Base-by-base conservation (phyloP, 2,329 filamentous ascomycete species). In the Penicillium thymicola region DNA sequence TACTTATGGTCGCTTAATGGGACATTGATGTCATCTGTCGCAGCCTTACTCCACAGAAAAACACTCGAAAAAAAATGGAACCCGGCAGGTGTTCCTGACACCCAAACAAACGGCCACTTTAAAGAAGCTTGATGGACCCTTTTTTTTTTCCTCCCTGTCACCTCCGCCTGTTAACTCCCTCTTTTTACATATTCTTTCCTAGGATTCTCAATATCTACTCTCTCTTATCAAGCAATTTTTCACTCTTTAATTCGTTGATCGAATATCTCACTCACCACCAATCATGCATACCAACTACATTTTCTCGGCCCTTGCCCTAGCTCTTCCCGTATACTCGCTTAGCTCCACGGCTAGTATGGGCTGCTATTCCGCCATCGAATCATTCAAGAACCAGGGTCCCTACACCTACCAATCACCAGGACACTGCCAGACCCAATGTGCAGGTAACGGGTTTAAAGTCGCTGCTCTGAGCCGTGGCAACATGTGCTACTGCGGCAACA, bases 401-500 rank as follows among this genome's bases (percentile, higher is more conserved):
- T 59, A 41, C 38, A 43, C 28, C 14, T 66, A 38, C 18, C 54
- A 63, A 42, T 43, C 56, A 8, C 44, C 28, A 9, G 59, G 56
- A n/a, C 36, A 57, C 38, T 71, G 68, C 51, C 9, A 51, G 18
- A 5, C 57, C 10, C 8, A 57, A 37, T 69, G 67, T 48, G 21
- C 43, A 10, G 30, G 45, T 9, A 57, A 34, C 0, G 42, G 51
- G n/a, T 62, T 61, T 43, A 45, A 54, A 10, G 37, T 67, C 13
- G 60, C 59, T 11, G 66, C 59, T 10, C 41, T 70, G 18, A 60
- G 58, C 34, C 45, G 53, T 16, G 65, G 59, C 25, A 18, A 42
- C 16, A 41, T 61, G 30, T 71, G 68, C 57, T 61, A 54, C 44
- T 71, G 68, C 47, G 62, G 61, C 9, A 54, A 67, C 16, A 40